Evolutionary conservation across 2,329 filamentous ascomycete genomes (phyloP), one percentile per base, ranked within the genome.

Genomic region (Colletotrichum destructivum): DNA sequence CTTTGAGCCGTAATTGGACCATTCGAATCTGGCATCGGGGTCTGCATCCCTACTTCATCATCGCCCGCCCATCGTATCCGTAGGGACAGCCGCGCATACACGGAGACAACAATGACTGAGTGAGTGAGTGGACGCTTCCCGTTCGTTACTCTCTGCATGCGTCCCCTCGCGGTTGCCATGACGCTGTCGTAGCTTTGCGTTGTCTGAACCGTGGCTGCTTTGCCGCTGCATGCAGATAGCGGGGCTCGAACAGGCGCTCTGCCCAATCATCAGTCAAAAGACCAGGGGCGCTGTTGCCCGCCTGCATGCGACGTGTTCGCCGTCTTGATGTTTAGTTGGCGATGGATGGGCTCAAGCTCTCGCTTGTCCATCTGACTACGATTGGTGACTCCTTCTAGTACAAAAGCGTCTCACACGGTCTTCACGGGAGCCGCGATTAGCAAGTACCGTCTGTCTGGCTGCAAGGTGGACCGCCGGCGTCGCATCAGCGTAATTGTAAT

Each of bases 161-260:
- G 47, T 69, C 60, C 51, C 65, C 65, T 72, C 69, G 49, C 66
- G 65, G 69, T 72, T 72, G 69, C 69, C 69, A 72, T 72, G 69
- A 72, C 69, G 69, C 65, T 72, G 69, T 60, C 46, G 69, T 72
- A 54, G 69, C 65, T 49, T 62, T 72, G 65, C 69, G 56, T 69
- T 59, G 21, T 60, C 59, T 40, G 52, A 63, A 63, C 65, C 51
- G 18, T 69, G 57, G 59, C 54, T 60, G 26, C 56, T 47, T 57
- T 63, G 40, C 52, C 57, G 69, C 65, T 69, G 59, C 69, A 69
- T 64, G 69, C 69, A 72, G 65, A 62, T 54, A 46, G 57, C 57
- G 64, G 69, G 46, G 46, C 55, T 23, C 46, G 15, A 15, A 21
- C 35, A 60, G 46, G 49, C 61, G 38, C 46, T 23, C 66, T 26